Evolutionary conservation across 2,329 filamentous ascomycete genomes (phyloP).

Genomic region (Diplodia scrobiculata): DNA sequence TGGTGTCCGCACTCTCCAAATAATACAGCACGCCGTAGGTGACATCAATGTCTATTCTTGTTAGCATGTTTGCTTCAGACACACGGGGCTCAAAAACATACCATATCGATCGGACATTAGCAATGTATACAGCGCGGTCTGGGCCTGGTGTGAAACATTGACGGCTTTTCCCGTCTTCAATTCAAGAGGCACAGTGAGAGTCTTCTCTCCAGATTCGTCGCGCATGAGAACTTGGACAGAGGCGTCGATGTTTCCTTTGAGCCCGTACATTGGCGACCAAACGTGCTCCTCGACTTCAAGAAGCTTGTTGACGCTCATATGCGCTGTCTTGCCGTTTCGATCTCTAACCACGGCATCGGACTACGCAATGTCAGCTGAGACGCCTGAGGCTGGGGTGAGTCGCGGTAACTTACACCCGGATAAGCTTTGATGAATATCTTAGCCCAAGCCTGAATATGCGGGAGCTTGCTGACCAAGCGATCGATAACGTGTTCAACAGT

Average conservation of each 20-base stretch:
- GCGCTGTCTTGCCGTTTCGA: conserved; percentile 72
- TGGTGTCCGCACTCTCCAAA: conserved; percentile 83
- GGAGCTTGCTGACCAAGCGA: conserved; percentile 80
- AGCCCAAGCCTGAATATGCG: conserved; percentile 81
- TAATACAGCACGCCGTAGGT: conserved; percentile 92
- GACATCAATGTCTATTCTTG: conserved; percentile 73
- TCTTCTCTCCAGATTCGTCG: conserved; percentile 66
- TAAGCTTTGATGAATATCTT: conserved; percentile 72
- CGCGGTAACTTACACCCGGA: conserved; percentile 60
- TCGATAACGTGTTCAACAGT: conserved; percentile 71
- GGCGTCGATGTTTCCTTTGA: conserved; percentile 97
- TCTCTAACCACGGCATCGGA: conserved; percentile 74
- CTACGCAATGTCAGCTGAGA: conserved; percentile 47
- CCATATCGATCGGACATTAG: conserved; percentile 88
- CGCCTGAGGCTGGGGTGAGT: conserved; percentile 7
- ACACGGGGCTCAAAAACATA: conserved; percentile 37
- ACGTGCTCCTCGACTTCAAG: conserved; percentile 97
- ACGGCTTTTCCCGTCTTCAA: conserved; percentile 84
- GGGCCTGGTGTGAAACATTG: conserved; percentile 83
- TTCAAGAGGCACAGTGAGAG: conserved; percentile 86
- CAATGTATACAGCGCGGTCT: conserved; percentile 92
- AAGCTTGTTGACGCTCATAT: conserved; percentile 86
- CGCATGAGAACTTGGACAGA: conserved; percentile 85
- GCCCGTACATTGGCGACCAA: conserved; percentile 95
- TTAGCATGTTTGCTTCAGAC: not conserved